Base-by-base conservation (phyloP, 129 eudicot genomes). In the Flaveria bidentis region DNA sequence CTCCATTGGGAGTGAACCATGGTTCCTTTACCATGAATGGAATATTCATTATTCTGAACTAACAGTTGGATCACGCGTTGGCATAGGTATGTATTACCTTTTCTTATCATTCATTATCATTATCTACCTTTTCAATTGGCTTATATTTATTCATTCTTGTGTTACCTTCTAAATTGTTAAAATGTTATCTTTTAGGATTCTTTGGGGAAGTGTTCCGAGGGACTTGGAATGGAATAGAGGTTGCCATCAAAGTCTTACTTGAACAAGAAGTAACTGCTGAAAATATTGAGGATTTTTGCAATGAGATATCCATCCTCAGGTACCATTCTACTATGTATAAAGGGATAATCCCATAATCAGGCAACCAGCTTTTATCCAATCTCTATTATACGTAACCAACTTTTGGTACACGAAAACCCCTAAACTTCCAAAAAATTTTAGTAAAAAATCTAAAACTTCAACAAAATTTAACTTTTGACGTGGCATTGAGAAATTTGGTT, bases 151-250 rank as follows among this genome's bases (percentile, higher is more conserved):
- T 53, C n/a, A 26, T 26, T 33, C 36, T 39, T 36, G 25, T 17
- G 18, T 26, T 75, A 46, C 47, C 16, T 74, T 68, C 22, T 53
- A 62, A 57, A 55, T 69, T 12, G 18, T 50, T 69, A 44, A 44
- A 78, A 53, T 61, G 17, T 71, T 49, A 55, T 51, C 53, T 72
- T 74, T 3, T 41, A 93, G 98, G 97, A 41, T 93, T 90, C 74
- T 90, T 90, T 64, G 97, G 98, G 73, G 97, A 93, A 83, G 98
- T 90, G 60, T 90, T 90, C 49, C 90, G 91, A 33, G 93, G 98
- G 25, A 78, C 84, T 45, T 93, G 98, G 97, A 93, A 93, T 79
- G 98, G 97, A 71, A 83, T 83, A 71, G 89, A 86, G 76, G 97
- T 90, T 84, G 98, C 91, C 65, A 87, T 90, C 68, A 90, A 93